Conservation (phyloP, 306 rosid species). For the Trifolium repens region DNA sequence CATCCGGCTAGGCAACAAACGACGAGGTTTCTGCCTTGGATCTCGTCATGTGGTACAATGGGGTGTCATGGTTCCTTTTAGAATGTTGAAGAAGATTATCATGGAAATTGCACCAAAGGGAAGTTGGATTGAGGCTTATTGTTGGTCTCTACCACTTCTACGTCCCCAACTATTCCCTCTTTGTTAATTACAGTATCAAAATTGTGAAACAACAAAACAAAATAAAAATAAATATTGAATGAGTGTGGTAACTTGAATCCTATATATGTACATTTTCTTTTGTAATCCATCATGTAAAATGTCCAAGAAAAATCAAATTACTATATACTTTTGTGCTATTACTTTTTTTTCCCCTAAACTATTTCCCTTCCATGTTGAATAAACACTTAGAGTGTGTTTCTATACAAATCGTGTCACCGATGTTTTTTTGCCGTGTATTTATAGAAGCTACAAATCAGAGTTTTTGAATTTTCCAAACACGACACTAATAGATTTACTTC, state of each 20-base stretch:
- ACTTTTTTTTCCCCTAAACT: neutral
- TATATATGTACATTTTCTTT: conserved; percentile 2
- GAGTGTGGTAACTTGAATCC: neutral
- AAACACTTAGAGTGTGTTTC: neutral
- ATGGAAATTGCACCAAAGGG: conserved; percentile 72
- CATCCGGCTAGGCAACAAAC: conserved; percentile 71
- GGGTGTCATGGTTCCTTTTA: conserved; percentile 70
- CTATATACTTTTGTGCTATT: neutral
- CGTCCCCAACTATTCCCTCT: conserved; percentile 87
- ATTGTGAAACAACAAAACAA: conserved; percentile 11
- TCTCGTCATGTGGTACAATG: conserved; percentile 65
- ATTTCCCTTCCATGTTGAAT: neutral
- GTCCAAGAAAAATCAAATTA: conserved; percentile 1
- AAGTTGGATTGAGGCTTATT: conserved; percentile 65
- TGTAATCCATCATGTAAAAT: conserved; percentile 37
- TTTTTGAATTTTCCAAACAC: too few species aligned
- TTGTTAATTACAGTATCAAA: conserved; percentile 52
- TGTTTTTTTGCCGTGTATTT: too few species aligned
- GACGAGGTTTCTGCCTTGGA: conserved; percentile 73
- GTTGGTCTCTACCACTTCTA: conserved; percentile 73
- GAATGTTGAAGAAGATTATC: conserved; percentile 76
- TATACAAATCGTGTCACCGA: too few species aligned
- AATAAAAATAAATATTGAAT: neutral
- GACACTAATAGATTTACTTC: too few species aligned
- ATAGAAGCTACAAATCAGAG: too few species aligned